A percentile compares a stretch with the other conserved stretches of the same genome.
Conservation (phyloP, 768 basidiomycete genomes). For the Amanita polypyramis region DNA sequence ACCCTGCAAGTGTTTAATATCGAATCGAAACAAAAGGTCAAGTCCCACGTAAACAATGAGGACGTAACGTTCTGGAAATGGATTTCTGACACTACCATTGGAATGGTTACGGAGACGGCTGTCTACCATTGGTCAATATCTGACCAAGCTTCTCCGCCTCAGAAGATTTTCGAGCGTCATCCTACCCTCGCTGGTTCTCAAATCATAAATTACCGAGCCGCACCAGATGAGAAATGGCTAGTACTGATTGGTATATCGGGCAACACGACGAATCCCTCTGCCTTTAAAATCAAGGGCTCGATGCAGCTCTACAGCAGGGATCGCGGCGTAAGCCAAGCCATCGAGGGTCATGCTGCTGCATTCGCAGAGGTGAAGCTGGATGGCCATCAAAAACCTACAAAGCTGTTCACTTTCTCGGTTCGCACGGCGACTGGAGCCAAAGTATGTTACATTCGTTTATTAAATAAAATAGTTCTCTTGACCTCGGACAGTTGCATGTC, state of each 20-base stretch:
- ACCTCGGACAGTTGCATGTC: conserved; percentile 69
- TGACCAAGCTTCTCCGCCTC: conserved; percentile 67
- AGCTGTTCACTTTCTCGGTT: conserved; percentile 92
- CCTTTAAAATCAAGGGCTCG: conserved; percentile 97
- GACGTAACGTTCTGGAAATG: conserved; percentile 99
- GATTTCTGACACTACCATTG: conserved; percentile 85
- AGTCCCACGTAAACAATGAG: conserved; percentile 87
- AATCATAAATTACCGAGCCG: conserved; percentile 96
- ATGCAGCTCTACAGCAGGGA: conserved; percentile 97
- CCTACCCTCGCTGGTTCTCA: conserved; percentile 89
- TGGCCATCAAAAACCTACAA: conserved; percentile 75
- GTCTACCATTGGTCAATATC: conserved; percentile 87
- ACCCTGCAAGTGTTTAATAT: conserved; percentile 98
- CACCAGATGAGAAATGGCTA: conserved; percentile 93
- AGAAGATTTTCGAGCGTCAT: conserved; percentile 96
- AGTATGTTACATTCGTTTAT: conserved; percentile 34
- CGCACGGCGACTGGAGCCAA: conserved; percentile 97
- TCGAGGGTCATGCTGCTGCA: conserved; percentile 96
- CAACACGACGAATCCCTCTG: conserved; percentile 84
- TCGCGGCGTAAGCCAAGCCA: conserved; percentile 90
- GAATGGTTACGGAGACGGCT: conserved; percentile 89
- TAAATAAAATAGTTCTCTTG: conserved; percentile 6
- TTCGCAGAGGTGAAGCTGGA: conserved; percentile 91
- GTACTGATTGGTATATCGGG: conserved; percentile 93
- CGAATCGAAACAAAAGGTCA: conserved; percentile 95